A percentile compares a stretch with the other conserved stretches of the same genome.
These are phyloP conservation scores for Arctium minus DNA, from an alignment of 129 eudicot species.

Conservation along the genomic window DNA sequence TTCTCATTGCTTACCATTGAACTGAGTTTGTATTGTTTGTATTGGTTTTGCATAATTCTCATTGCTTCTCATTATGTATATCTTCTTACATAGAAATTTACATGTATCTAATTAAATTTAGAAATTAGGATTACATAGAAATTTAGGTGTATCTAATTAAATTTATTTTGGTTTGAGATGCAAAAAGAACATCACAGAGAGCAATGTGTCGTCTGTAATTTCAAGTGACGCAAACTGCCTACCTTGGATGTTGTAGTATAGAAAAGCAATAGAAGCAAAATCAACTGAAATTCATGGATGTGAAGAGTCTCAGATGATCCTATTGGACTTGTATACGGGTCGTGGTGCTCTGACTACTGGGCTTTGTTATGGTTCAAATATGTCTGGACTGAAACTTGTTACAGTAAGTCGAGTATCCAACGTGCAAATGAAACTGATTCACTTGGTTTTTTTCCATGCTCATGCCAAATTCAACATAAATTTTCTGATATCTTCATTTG, in stretches of 20 bases:
- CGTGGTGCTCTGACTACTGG: constrained; percentile 72
- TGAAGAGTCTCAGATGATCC: constrained; percentile 16
- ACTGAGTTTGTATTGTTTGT: too few species aligned
- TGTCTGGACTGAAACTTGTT: constrained; percentile 37
- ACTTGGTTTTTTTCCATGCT: neutral
- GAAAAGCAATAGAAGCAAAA: constrained; percentile 4
- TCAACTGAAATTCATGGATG: neutral
- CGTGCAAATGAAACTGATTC: neutral
- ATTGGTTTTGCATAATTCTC: too few species aligned
- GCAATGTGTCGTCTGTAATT: constrained; percentile 20
- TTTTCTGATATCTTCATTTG: neutral
- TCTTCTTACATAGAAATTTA: too few species aligned
- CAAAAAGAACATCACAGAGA: constrained; percentile 1
- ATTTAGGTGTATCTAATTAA: neutral
- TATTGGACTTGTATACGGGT: constrained; percentile 53
- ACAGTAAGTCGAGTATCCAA: constrained; percentile 28
- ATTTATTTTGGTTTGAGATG: neutral
- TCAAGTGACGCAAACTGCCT: constrained; percentile 23
- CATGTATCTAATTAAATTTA: too few species aligned
- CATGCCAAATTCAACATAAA: neutral
- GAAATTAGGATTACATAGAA: neutral
- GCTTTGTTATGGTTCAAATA: constrained; percentile 42
- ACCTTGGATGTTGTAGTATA: constrained; percentile 15
- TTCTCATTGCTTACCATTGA: too few species aligned
- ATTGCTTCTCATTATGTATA: too few species aligned